A percentile compares a stretch with the other conserved stretches of the same genome.
phyloP scores from a whole-genome alignment of 768 basidiomycete species.

The Suillus sp. region DNA sequence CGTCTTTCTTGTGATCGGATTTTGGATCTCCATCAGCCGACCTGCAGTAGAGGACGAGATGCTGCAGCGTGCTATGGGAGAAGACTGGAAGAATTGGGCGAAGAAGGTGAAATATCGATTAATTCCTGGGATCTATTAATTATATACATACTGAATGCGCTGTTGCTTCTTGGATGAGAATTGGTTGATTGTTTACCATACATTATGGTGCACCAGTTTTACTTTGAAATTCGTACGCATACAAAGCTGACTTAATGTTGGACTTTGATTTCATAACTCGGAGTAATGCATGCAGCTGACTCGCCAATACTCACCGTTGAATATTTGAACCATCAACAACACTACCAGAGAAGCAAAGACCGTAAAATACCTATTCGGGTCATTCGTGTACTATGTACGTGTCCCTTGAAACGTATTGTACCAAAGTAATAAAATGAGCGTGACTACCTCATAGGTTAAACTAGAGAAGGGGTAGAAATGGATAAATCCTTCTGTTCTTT shows the following conservation, averaged over 20 bases:
- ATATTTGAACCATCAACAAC: neutral
- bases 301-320: neutral
- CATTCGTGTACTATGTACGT: neutral
- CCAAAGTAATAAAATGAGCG: neutral
- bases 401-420: neutral
- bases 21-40: neutral
- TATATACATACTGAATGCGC: neutral
- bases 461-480: neutral
- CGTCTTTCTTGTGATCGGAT: too few species aligned
- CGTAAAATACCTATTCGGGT: neutral
- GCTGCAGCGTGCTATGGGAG: neutral
- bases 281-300: neutral
- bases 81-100: neutral
- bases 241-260: neutral
- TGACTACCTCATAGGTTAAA: neutral
- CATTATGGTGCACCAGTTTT: neutral
- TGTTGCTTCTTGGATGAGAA: neutral
- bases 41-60: neutral
- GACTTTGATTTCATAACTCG: too few species aligned
- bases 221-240: neutral
- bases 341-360: neutral
- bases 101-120: neutral
- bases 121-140: neutral
- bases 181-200: neutral
- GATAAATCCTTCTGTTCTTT: neutral